Evolutionary conservation across 768 basidiomycete species (phyloP).

Genomic region (Boletellus ananiceps): DNA sequence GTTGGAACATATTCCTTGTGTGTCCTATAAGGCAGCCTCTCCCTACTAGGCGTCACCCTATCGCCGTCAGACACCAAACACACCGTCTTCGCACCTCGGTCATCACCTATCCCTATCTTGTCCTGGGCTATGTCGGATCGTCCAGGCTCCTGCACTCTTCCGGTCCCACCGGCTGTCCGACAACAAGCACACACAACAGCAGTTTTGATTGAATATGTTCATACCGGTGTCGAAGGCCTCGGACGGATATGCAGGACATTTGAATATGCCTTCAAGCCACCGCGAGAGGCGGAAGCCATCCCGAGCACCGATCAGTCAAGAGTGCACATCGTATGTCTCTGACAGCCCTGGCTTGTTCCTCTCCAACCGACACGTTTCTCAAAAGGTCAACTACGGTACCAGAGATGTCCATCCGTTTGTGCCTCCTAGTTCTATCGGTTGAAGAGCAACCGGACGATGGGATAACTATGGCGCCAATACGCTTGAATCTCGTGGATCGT

Average conservation of each 20-base stretch:
- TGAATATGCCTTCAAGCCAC: slow-evolving; percentile 56
- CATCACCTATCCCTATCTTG: slow-evolving; percentile 65
- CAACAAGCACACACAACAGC: slow-evolving; percentile 32
- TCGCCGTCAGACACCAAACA: slow-evolving; percentile 37
- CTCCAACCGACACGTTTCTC: slow-evolving; percentile 16
- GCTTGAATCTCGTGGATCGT: too few relatives aligned
- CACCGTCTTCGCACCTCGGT: slow-evolving; percentile 69
- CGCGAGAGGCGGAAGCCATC: slow-evolving; percentile 26
- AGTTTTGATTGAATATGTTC: slow-evolving; percentile 53
- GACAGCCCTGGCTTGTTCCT: slow-evolving; percentile 14
- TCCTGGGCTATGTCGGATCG: slow-evolving; percentile 20
- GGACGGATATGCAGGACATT: slow-evolving; percentile 60
- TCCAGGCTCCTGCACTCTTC: slow-evolving; percentile 11
- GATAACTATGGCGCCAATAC: slow-evolving; percentile 35
- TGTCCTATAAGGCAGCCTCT: slow-evolving; percentile 58
- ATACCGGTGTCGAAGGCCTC: slow-evolving; percentile 62
- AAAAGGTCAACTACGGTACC: slow-evolving; percentile 23
- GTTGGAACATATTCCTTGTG: slow-evolving; percentile 61
- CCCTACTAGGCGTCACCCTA: slow-evolving; percentile 53
- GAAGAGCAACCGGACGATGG: slow-evolving; percentile 1
- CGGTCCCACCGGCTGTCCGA: slow-evolving; percentile 11
- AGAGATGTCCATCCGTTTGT: slow-evolving; percentile 33
- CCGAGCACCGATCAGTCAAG: slow-evolving; percentile 44
- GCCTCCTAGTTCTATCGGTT: slow-evolving; percentile 28
- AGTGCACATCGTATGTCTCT: slow-evolving; percentile 42